Evolutionary conservation across 768 basidiomycete species (phyloP).

Genomic region (Hygrophoropsis aurantiaca): DNA sequence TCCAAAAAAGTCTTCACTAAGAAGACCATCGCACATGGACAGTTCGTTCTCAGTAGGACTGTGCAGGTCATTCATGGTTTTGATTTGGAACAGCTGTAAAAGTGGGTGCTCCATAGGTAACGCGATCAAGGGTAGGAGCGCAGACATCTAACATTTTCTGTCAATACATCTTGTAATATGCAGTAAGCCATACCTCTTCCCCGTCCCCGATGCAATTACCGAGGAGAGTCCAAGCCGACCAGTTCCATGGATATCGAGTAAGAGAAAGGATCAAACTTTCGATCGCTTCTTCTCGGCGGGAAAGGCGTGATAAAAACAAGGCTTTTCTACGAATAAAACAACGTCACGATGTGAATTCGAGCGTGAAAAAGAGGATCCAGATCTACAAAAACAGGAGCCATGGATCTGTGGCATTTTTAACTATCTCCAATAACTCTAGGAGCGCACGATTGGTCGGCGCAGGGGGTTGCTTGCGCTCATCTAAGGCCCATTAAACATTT

Average conservation of each 20-base stretch:
- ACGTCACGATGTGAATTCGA: conserved; percentile 1
- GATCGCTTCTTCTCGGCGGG: conserved; percentile 82
- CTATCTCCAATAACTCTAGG: conserved; percentile 55
- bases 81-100: conserved; percentile 79
- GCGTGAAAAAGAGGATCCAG: not conserved
- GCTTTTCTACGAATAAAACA: conserved; percentile 58
- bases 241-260: conserved; percentile 84
- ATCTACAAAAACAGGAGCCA: conserved; percentile 83
- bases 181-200: conserved; percentile 67
- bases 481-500: conserved; percentile 33
- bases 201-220: conserved; percentile 75
- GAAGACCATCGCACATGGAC: conserved; percentile 74
- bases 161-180: not conserved
- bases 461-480: conserved; percentile 67
- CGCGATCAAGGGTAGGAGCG: conserved; percentile 45
- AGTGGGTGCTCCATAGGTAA: conserved; percentile 53
- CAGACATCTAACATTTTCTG: conserved; percentile 35
- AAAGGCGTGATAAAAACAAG: conserved; percentile 76
- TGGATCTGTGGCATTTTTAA: conserved; percentile 65
- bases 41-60: conserved; percentile 86
- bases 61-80: conserved; percentile 86
- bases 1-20: conserved; percentile 73
- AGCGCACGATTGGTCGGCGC: conserved; percentile 63
- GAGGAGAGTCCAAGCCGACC: conserved; percentile 90
- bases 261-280: conserved; percentile 78